These are phyloP conservation scores for Mrakia blollopis DNA, from an alignment of 768 basidiomycete genomes.

Conservation along the genomic window DNA sequence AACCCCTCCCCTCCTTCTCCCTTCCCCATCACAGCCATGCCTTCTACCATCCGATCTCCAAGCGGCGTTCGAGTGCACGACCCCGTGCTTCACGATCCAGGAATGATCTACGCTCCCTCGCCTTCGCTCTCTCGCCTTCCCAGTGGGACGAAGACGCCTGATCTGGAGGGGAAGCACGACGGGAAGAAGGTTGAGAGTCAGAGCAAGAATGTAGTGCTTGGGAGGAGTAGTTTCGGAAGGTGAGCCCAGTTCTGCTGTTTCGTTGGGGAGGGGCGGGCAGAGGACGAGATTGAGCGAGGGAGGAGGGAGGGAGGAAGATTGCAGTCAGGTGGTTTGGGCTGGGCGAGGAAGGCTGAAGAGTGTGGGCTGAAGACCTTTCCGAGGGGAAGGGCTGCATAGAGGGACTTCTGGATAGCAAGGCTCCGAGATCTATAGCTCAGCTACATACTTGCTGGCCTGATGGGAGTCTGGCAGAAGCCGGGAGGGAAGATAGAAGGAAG, in stretches of 20 bases:
- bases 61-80: not conserved
- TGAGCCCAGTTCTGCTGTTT: not conserved
- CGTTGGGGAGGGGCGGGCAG: not conserved
- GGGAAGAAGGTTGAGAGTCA: not conserved
- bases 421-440: not conserved
- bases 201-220: conserved; percentile 2
- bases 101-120: conserved; percentile 13
- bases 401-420: not conserved
- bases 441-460: not conserved
- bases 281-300: not conserved
- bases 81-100: conserved; percentile 15
- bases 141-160: not conserved
- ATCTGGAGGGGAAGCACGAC: not conserved
- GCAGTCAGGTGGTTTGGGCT: not conserved
- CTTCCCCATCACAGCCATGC: not conserved
- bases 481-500: not conserved
- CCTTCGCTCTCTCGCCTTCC: not conserved
- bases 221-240: conserved; percentile 19
- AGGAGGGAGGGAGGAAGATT: not conserved
- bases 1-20: not conserved
- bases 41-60: not conserved
- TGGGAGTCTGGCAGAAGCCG: not conserved
- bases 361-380: too few species aligned
- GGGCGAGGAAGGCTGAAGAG: not conserved
- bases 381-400: not conserved